A percentile compares a stretch with the other conserved stretches of the same genome.
Conservation (phyloP, 345 rosid genomes). For the Arabidopsis arenosa region DNA sequence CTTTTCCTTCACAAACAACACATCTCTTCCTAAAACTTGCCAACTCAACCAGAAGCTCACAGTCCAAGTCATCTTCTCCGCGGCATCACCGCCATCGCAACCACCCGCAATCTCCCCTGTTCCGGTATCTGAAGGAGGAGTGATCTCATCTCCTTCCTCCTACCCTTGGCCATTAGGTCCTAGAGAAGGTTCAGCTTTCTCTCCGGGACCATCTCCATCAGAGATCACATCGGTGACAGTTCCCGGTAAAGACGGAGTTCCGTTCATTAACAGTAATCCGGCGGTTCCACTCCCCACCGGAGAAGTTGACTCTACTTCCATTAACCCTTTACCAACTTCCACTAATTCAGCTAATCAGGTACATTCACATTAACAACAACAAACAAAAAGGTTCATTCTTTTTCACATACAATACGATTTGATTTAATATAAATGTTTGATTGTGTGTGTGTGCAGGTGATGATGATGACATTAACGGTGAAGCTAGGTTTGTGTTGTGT, state of each 20-base stretch:
- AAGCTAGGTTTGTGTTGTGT: constrained; percentile 35
- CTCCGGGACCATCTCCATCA: constrained; percentile 69
- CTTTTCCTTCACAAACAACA: constrained; percentile 79
- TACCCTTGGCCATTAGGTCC: constrained; percentile 91
- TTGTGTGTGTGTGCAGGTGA: constrained; percentile 37
- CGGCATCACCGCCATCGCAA: constrained; percentile 45
- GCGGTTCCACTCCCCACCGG: constrained; percentile 98
- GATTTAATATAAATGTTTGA: constrained; percentile 5
- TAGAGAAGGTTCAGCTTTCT: constrained; percentile 51
- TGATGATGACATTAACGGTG: constrained; percentile 37
- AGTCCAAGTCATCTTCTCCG: constrained; percentile 54
- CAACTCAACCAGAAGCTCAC: constrained; percentile 61
- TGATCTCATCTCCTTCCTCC: constrained; percentile 67
- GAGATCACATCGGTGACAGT: constrained; percentile 52
- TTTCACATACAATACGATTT: constrained; percentile 5
- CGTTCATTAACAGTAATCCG: constrained; percentile 91
- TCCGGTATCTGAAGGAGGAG: constrained; percentile 69
- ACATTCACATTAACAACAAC: not conserved
- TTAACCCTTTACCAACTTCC: constrained; percentile 73
- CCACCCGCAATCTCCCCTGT: constrained; percentile 49
- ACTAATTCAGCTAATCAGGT: constrained; percentile 46
- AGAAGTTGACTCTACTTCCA: constrained; percentile 90
- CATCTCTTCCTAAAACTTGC: constrained; percentile 60
- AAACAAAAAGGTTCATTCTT: not conserved
- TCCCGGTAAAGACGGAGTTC: constrained; percentile 77